Percentiles rank a stretch among this genome's conserved stretches.
Conservation (phyloP, 1,284 basidiomycete species). For the Fomitopsis pinicola region DNA sequence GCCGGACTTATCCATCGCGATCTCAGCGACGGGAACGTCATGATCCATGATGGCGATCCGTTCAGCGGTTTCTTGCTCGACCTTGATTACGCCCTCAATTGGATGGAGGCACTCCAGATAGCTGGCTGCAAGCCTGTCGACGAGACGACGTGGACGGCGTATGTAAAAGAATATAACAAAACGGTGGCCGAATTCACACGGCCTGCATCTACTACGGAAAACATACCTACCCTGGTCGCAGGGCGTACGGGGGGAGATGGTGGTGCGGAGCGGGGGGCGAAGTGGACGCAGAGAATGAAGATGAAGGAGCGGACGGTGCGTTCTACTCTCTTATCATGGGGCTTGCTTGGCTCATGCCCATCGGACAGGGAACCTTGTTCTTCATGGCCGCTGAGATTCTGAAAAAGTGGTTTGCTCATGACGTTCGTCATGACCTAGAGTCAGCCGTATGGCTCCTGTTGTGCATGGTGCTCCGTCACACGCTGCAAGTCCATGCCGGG, state of each 20-base stretch:
- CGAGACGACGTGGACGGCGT: background rate
- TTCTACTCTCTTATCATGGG: no score
- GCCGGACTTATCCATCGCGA: background rate
- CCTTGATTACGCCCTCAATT: conserved; percentile 7
- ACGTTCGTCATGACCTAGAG: background rate
- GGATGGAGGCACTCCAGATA: background rate
- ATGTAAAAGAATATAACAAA: background rate
- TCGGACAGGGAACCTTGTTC: conserved; percentile 13
- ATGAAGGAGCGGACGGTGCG: conserved; percentile 9
- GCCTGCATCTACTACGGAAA: background rate
- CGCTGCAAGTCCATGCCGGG: background rate
- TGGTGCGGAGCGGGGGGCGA: background rate
- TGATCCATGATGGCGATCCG: background rate
- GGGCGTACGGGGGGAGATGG: background rate
- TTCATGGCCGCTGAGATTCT: conserved; percentile 10
- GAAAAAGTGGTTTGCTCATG: background rate
- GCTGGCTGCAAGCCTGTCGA: background rate
- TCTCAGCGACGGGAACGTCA: background rate
- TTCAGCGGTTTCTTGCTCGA: conserved; percentile 8
- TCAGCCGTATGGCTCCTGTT: conserved; percentile 10
- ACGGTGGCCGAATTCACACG: background rate
- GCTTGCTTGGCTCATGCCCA: background rate
- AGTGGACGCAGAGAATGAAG: background rate
- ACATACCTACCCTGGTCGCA: background rate
- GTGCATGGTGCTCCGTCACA: conserved; percentile 12